phyloP scores from a whole-genome alignment of 768 basidiomycete genomes.

The Dentipellis sp. region DNA sequence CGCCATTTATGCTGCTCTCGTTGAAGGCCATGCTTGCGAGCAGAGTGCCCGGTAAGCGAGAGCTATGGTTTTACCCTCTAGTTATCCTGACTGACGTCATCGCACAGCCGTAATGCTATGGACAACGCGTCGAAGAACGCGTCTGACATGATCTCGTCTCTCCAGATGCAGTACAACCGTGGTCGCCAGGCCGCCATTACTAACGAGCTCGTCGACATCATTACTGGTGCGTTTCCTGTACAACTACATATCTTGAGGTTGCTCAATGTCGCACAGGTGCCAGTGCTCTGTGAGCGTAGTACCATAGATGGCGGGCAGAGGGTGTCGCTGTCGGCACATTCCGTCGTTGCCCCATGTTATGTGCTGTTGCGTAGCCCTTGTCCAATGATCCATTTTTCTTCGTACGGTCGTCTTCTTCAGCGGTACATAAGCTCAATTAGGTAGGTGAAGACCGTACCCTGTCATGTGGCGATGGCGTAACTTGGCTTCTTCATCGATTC shows the following conservation, averaged over 20 bases:
- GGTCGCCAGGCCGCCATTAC: constrained; percentile 98
- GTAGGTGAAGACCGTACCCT: no score
- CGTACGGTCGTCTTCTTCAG: not conserved
- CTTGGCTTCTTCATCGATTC: no score
- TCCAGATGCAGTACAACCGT: constrained; percentile 96
- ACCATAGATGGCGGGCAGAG: not conserved
- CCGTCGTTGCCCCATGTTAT: not conserved
- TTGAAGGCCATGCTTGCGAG: constrained; percentile 94
- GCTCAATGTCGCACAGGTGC: constrained; percentile 25
- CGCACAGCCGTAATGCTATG: constrained; percentile 88
- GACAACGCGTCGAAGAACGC: constrained; percentile 99
- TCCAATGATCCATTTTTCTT: not conserved
- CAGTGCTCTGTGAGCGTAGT: constrained; percentile 32
- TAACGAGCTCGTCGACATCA: constrained; percentile 89
- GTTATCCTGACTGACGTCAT: not conserved
- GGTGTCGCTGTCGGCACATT: not conserved
- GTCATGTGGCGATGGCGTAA: no score
- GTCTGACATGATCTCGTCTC: constrained; percentile 76
- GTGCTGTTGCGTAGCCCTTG: not conserved
- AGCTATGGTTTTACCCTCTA: not conserved
- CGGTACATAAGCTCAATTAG: no score
- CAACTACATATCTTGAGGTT: no score
- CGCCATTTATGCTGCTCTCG: constrained; percentile 88
- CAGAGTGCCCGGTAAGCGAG: constrained; percentile 70
- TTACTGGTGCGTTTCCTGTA: constrained; percentile 53